A percentile compares a stretch with the other conserved stretches of the same genome.
These are phyloP conservation scores for Tinospora cordifolia DNA, from an alignment of 164 flowering plant genomes.

Conservation along the genomic window DNA sequence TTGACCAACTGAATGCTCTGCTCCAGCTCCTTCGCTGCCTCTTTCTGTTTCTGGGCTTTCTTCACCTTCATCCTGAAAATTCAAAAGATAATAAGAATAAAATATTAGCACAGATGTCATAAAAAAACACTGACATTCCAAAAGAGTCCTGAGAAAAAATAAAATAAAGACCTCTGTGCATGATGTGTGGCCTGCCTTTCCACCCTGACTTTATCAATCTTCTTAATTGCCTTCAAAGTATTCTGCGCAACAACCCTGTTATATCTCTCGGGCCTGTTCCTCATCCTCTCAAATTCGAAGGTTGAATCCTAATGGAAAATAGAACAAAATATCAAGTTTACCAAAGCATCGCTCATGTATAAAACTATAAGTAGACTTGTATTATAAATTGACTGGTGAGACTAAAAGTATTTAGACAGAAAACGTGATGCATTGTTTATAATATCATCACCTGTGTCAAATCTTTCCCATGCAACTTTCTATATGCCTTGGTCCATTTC, in stretches of 20 bases:
- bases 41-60: slow-evolving; percentile 17
- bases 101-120: neutral
- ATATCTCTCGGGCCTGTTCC: slow-evolving; percentile 29
- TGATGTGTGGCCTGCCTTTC: slow-evolving; percentile 16
- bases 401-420: no score
- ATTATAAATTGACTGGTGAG: no score
- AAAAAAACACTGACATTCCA: neutral
- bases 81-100: no score
- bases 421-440: no score
- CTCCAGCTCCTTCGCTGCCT: slow-evolving; percentile 39
- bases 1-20: slow-evolving; percentile 50
- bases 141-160: neutral
- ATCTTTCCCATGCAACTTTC: slow-evolving; percentile 80
- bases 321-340: neutral
- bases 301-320: slow-evolving; percentile 20
- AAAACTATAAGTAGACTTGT: no score
- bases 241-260: slow-evolving; percentile 20
- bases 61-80: slow-evolving; percentile 21
- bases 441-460: slow-evolving; percentile 60
- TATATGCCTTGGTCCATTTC: slow-evolving; percentile 90
- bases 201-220: slow-evolving; percentile 18
- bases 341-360: neutral
- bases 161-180: slow-evolving; percentile 15
- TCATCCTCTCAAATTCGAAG: slow-evolving; percentile 30
- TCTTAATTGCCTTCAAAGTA: slow-evolving; percentile 29